phyloP scores from a whole-genome alignment of 306 rosid genomes.

The Pterocarpus santalinus region DNA sequence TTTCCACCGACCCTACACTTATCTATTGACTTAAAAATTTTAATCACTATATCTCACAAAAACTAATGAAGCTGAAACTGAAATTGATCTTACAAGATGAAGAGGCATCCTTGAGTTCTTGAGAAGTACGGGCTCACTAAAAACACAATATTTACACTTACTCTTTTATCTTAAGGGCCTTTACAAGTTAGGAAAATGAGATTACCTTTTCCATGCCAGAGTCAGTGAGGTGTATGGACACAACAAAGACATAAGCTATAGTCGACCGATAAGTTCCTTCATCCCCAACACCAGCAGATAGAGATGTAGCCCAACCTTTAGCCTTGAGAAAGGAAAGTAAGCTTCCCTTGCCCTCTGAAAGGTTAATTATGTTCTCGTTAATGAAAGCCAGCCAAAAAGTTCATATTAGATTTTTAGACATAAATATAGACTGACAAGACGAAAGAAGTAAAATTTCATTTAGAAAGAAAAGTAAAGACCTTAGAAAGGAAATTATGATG shows the following conservation, averaged over 20 bases:
- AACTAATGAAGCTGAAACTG: slow-evolving; percentile 47
- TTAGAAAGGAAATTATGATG: not conserved
- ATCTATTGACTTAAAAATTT: slow-evolving; percentile 16
- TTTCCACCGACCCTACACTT: slow-evolving; percentile 38
- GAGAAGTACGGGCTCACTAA: slow-evolving; percentile 18
- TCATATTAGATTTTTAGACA: slow-evolving; percentile 29
- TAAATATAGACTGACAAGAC: slow-evolving; percentile 18
- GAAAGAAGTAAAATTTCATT: slow-evolving; percentile 17
- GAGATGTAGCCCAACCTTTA: slow-evolving; percentile 91
- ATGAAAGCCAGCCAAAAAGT: slow-evolving; percentile 37
- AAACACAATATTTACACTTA: slow-evolving; percentile 18
- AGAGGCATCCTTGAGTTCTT: slow-evolving; percentile 24
- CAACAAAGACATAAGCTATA: slow-evolving; percentile 75
- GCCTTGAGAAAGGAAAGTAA: slow-evolving; percentile 82
- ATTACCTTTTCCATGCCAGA: slow-evolving; percentile 90
- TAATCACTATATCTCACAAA: slow-evolving; percentile 6
- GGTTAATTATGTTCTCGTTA: slow-evolving; percentile 48
- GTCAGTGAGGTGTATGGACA: slow-evolving; percentile 92
- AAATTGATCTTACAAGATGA: slow-evolving; percentile 41
- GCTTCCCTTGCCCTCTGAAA: slow-evolving; percentile 96
- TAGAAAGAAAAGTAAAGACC: not conserved
- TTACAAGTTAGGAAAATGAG: slow-evolving; percentile 20
- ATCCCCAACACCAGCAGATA: slow-evolving; percentile 93
- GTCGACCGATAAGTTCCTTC: slow-evolving; percentile 82
- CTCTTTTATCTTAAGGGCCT: slow-evolving; percentile 40